Percentiles rank a stretch among this genome's conserved stretches.
These are phyloP conservation scores for Gracilaria caudata DNA, from an alignment of 23 red algal species.

Conservation along the genomic window DNA sequence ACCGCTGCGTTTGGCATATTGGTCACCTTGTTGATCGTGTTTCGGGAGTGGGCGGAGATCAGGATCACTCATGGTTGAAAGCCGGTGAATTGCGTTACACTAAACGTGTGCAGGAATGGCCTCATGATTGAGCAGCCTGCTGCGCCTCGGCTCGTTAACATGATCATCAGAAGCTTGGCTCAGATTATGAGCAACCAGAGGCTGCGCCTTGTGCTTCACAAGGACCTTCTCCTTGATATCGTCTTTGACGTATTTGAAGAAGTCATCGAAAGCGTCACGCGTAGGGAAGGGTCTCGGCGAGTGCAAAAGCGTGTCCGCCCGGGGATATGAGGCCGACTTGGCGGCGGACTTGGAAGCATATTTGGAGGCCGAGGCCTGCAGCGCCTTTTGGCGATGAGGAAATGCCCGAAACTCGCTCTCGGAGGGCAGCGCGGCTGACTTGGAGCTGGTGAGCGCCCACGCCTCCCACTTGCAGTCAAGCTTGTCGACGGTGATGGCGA, in stretches of 20 bases:
- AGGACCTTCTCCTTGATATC: not conserved
- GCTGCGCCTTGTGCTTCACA: not conserved
- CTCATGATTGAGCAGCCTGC: not conserved
- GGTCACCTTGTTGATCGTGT: not conserved
- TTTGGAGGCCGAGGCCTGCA: not conserved
- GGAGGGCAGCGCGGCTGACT: conserved; percentile 12
- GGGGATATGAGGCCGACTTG: not conserved
- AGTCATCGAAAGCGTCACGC: conserved; percentile 9
- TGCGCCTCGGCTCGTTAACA: not conserved
- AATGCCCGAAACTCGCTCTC: not conserved
- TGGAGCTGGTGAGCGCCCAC: conserved; percentile 48
- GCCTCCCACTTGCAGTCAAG: conserved; percentile 64
- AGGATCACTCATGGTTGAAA: not conserved
- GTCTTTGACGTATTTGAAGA: conserved; percentile 45
- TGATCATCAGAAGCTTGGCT: not conserved
- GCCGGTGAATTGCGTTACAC: not conserved
- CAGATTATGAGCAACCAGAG: not conserved
- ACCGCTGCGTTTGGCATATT: conserved; percentile 17
- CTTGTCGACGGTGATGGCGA: conserved; percentile 18
- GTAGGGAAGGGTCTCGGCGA: conserved; percentile 31
- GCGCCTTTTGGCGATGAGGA: conserved; percentile 20
- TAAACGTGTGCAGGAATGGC: not conserved
- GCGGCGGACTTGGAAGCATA: not conserved
- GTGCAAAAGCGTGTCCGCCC: not conserved
- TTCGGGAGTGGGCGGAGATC: not conserved